phyloP scores from a whole-genome alignment of 768 basidiomycete species.

The Pleurotus citrinopileatus region DNA sequence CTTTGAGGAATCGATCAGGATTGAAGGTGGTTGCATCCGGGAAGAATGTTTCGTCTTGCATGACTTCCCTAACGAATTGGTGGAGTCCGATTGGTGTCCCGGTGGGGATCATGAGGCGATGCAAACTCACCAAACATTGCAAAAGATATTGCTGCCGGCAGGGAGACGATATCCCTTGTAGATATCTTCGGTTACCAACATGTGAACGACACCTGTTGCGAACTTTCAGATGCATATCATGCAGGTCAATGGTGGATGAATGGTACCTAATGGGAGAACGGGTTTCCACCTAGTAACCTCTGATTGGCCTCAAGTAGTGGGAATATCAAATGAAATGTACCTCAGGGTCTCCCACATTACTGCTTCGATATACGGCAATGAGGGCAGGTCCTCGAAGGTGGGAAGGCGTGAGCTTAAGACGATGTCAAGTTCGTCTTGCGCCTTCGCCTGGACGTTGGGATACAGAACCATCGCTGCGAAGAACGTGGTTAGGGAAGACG shows the following conservation, averaged over 20 bases:
- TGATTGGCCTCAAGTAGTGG: not conserved
- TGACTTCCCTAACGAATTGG: slow-evolving; percentile 6
- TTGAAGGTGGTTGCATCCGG: slow-evolving; percentile 16
- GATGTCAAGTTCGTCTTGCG: slow-evolving; percentile 28
- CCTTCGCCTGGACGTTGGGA: slow-evolving; percentile 24
- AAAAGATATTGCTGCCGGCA: slow-evolving; percentile 27
- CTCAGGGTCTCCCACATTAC: slow-evolving; percentile 27
- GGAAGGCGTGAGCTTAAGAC: slow-evolving; percentile 28
- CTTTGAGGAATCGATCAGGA: slow-evolving; percentile 17
- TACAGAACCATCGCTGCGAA: slow-evolving; percentile 27
- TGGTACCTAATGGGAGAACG: slow-evolving; percentile 15
- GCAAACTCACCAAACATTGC: slow-evolving; percentile 30
- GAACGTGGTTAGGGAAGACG: slow-evolving; percentile 18
- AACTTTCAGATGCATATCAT: not conserved
- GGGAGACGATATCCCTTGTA: slow-evolving; percentile 31
- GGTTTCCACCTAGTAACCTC: slow-evolving; percentile 3
- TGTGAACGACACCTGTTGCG: slow-evolving; percentile 14
- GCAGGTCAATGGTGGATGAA: not conserved
- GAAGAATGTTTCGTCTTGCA: slow-evolving; percentile 12
- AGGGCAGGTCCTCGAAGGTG: slow-evolving; percentile 21
- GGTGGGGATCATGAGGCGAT: not conserved
- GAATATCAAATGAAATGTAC: not conserved
- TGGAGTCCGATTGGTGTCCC: not conserved
- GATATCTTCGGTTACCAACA: slow-evolving; percentile 23
- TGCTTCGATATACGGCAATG: slow-evolving; percentile 30